Evolutionary conservation across 164 flowering plant genomes (phyloP).

Genomic region (Nelumbo lutea): DNA sequence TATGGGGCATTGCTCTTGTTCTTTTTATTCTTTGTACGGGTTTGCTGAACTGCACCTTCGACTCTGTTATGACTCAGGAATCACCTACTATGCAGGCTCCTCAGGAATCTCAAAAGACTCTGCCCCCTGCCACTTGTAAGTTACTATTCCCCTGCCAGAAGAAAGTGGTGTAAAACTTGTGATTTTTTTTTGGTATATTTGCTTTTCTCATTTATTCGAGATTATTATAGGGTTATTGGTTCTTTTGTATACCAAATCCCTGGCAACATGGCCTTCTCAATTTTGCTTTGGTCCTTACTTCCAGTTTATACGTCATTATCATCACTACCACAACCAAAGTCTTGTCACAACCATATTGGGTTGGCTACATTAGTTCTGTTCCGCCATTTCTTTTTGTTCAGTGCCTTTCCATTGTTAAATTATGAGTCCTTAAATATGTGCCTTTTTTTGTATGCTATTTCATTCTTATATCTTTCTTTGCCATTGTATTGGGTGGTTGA

Average conservation of each 20-base stretch:
- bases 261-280: background rate
- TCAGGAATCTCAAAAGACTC: conserved; percentile 34
- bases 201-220: background rate
- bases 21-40: conserved; percentile 2
- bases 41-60: background rate
- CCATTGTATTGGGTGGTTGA: background rate
- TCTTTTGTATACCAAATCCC: background rate
- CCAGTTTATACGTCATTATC: too few relatives aligned
- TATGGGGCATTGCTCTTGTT: background rate
- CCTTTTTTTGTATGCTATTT: background rate
- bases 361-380: background rate
- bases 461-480: background rate
- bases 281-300: too few relatives aligned
- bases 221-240: background rate
- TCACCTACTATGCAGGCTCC: conserved; percentile 26
- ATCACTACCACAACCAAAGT: too few relatives aligned
- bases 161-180: too few relatives aligned
- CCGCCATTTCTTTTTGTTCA: background rate
- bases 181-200: background rate
- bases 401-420: background rate
- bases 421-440: too few relatives aligned
- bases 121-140: conserved; percentile 43
- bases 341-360: too few relatives aligned
- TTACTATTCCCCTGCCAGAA: too few relatives aligned
- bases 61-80: conserved; percentile 36